Conservation (phyloP, 352 stramenopile genomes). For the Globisporangium spiculum region DNA sequence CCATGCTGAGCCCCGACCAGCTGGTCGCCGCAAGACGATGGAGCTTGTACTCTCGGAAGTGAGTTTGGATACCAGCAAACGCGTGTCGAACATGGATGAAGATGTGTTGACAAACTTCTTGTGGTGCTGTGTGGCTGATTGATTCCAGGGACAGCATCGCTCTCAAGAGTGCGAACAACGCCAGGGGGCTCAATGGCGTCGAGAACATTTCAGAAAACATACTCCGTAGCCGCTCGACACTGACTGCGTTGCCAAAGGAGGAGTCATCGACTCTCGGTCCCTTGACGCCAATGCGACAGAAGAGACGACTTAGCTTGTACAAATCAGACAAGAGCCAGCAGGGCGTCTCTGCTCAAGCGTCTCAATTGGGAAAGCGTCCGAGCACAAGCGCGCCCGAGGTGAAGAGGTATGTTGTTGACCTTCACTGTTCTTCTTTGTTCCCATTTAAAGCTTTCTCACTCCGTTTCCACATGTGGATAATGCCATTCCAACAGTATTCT, state of each 20-base stretch:
- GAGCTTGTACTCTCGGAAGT: slow-evolving; percentile 72
- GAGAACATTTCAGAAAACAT: slow-evolving; percentile 83
- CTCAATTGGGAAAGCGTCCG: slow-evolving; percentile 16
- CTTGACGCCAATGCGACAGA: slow-evolving; percentile 28
- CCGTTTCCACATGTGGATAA: slow-evolving; percentile 18
- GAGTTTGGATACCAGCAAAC: slow-evolving; percentile 16
- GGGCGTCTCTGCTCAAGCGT: background rate
- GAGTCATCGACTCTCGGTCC: slow-evolving; percentile 6
- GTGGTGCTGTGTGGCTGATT: slow-evolving; percentile 11
- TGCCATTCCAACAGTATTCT: slow-evolving; percentile 43
- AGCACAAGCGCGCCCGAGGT: slow-evolving; percentile 11
- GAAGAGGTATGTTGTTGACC: slow-evolving; percentile 16
- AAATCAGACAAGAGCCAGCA: slow-evolving; percentile 4
- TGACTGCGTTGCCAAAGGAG: slow-evolving; percentile 34
- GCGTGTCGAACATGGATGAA: background rate
- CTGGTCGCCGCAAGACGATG: slow-evolving; percentile 46
- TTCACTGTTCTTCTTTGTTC: background rate
- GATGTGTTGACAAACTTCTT: background rate
- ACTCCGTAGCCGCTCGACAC: slow-evolving; percentile 37
- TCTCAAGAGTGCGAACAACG: slow-evolving; percentile 30
- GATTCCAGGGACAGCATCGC: slow-evolving; percentile 30
- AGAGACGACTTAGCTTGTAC: slow-evolving; percentile 26
- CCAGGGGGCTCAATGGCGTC: slow-evolving; percentile 46
- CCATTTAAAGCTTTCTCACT: background rate
- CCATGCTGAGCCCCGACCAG: slow-evolving; percentile 34